Conservation (phyloP, 805 yeast species). For the Candida adriatica region DNA sequence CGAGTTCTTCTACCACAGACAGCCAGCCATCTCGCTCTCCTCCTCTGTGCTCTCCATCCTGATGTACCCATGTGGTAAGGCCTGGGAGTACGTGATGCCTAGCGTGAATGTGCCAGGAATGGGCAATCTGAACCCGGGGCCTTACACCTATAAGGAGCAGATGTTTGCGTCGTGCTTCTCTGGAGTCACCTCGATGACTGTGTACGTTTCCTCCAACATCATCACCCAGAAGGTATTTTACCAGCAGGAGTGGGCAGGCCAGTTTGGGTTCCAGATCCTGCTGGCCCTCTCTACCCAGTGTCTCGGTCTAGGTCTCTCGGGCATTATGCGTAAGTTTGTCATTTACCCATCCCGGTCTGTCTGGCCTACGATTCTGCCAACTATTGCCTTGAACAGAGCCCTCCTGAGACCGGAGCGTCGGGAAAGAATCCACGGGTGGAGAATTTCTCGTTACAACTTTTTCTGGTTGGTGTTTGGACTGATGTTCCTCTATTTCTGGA, state of each 20-base stretch:
- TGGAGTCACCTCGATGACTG: conserved; percentile 24
- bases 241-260: conserved; percentile 23
- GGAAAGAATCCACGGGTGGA: conserved; percentile 28
- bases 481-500: conserved; percentile 38
- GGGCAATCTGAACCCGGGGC: conserved; percentile 52
- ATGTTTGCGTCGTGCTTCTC: conserved; percentile 48
- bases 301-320: conserved; percentile 63
- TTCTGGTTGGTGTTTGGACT: conserved; percentile 25
- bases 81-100: conserved; percentile 37
- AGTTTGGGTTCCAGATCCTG: conserved; percentile 45
- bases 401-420: conserved; percentile 31
- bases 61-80: conserved; percentile 38
- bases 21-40: conserved; percentile 40
- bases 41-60: conserved; percentile 41
- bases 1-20: conserved; percentile 50
- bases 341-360: conserved; percentile 45
- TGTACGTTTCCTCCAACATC: conserved; percentile 33
- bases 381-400: conserved; percentile 42
- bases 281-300: conserved; percentile 50
- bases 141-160: conserved; percentile 60
- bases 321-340: conserved; percentile 50
- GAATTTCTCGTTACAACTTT: conserved; percentile 29
- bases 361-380: conserved; percentile 49
- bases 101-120: conserved; percentile 34
- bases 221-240: conserved; percentile 28